Percentiles rank a stretch among this genome's conserved stretches.
Conservation (phyloP, 2,329 filamentous ascomycete genomes). For the Trichoderma asperellum region DNA sequence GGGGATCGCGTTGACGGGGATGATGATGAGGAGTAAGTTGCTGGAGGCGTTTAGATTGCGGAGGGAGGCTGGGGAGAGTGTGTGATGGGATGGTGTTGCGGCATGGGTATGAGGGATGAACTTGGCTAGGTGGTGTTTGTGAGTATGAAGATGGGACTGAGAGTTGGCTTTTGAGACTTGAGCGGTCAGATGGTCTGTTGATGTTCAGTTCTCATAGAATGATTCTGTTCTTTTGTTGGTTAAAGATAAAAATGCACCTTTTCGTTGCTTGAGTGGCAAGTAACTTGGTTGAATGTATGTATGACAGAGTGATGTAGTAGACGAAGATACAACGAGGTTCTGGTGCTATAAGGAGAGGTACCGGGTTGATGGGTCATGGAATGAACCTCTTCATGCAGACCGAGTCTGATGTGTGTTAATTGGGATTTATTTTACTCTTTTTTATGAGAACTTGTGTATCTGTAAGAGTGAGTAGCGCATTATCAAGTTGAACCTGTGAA, state of each 20-base stretch:
- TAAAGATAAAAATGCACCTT: no score
- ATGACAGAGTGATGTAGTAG: neutral
- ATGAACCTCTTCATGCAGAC: neutral
- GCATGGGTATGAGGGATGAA: neutral
- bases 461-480: neutral
- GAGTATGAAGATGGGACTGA: neutral
- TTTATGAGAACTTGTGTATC: neutral
- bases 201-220: neutral
- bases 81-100: neutral
- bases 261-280: neutral
- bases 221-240: neutral
- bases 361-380: neutral
- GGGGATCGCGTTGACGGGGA: slow-evolving; percentile 41
- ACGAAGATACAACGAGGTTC: neutral
- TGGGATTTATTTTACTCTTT: neutral
- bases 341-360: neutral
- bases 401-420: neutral
- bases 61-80: slow-evolving; percentile 27
- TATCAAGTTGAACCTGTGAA: neutral
- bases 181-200: neutral
- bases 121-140: neutral
- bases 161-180: neutral
- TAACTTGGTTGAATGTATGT: neutral
- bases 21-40: slow-evolving; percentile 36
- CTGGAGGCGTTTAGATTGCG: slow-evolving; percentile 40